Conservation (phyloP, 441 rosid genomes). For the Isatis lusitanica region DNA sequence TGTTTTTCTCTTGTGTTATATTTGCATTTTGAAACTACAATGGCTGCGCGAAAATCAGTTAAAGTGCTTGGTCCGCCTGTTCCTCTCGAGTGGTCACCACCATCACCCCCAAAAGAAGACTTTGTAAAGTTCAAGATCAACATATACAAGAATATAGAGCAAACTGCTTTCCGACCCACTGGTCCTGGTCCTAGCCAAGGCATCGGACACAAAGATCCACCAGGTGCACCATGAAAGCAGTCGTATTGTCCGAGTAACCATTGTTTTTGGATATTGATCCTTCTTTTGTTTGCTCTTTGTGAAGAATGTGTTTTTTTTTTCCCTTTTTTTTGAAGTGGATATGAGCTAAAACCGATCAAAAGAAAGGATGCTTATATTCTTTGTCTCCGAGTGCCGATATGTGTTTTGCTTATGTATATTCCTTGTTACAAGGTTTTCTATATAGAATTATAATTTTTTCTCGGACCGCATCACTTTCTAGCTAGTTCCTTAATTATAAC, state of each 20-base stretch:
- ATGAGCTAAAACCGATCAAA: neutral
- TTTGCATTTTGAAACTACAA: constrained; percentile 20
- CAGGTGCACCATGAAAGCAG: constrained; percentile 35
- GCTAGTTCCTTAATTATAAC: neutral
- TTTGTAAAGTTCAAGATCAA: constrained; percentile 28
- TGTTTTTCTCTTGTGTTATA: constrained; percentile 29
- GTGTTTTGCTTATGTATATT: neutral
- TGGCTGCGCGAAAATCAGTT: constrained; percentile 30
- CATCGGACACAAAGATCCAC: constrained; percentile 50
- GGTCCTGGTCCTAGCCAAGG: constrained; percentile 67
- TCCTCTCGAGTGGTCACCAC: constrained; percentile 11
- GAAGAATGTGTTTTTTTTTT: neutral
- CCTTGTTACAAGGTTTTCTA: neutral
- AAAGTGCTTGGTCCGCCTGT: constrained; percentile 17
- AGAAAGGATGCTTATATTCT: neutral
- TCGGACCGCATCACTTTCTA: neutral
- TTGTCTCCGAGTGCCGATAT: neutral
- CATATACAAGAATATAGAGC: constrained; percentile 40
- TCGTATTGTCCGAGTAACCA: neutral
- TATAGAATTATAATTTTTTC: neutral
- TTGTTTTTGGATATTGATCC: constrained; percentile 8
- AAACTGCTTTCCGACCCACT: constrained; percentile 58
- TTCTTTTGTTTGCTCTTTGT: constrained; percentile 5
- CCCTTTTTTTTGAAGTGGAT: neutral
- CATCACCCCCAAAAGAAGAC: constrained; percentile 32